Evolutionary conservation across 192 early-diverging fungal genomes (phyloP).

Genomic region (Mortierella antarctica): DNA sequence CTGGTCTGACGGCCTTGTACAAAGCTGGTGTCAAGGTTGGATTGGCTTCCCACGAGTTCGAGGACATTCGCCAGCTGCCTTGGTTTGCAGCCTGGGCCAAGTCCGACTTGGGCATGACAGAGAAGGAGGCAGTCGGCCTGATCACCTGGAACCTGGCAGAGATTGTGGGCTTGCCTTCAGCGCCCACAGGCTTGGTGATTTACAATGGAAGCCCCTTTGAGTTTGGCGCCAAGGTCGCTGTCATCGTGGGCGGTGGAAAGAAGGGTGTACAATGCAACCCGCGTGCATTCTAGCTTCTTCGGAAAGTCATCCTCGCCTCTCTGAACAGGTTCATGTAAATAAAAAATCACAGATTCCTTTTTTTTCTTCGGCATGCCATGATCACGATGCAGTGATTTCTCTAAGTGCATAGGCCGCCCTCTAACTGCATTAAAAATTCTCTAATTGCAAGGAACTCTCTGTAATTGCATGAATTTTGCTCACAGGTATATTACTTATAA

Average conservation of each 20-base stretch:
- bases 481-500: too few relatives aligned
- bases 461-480: too few relatives aligned
- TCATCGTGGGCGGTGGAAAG: constrained; percentile 67
- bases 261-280: constrained; percentile 19
- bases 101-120: constrained; percentile 33
- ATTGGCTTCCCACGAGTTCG: constrained; percentile 58
- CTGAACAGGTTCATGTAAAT: neutral
- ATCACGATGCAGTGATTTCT: too few relatives aligned
- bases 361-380: neutral
- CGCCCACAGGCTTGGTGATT: constrained; percentile 56
- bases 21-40: constrained; percentile 68
- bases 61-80: constrained; percentile 64
- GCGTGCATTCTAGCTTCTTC: constrained; percentile 11
- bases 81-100: constrained; percentile 81
- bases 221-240: constrained; percentile 61
- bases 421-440: too few relatives aligned
- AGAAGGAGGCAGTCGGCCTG: constrained; percentile 68
- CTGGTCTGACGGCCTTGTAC: constrained; percentile 60
- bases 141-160: constrained; percentile 76
- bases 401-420: too few relatives aligned
- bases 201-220: constrained; percentile 72
- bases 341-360: neutral
- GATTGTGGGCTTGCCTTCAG: constrained; percentile 58
- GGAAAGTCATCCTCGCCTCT: neutral
- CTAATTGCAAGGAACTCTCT: too few relatives aligned